Base-by-base conservation (phyloP, 2,329 filamentous ascomycete genomes). In the Cylindrodendrum hubeiense region DNA sequence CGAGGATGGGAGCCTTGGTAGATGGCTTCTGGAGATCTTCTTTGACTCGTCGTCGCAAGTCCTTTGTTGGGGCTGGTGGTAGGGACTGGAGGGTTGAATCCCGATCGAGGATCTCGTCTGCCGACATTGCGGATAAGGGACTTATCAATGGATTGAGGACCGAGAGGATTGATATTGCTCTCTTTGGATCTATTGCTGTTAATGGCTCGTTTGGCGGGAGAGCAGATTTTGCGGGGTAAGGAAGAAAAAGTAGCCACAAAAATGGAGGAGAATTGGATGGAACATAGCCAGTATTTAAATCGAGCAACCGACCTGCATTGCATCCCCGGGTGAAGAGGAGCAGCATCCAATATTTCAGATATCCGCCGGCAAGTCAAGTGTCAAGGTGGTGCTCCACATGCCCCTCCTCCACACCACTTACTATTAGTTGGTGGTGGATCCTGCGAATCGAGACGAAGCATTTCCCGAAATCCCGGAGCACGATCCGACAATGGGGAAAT, bases 1-100 rank as follows among this genome's bases (percentile, higher is more conserved):
- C 77, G n/a, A 81, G 78, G 41, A 79, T 70, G 33, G 77, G 76
- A 1, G 73, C 66, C 34, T 68, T 63, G 24, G 46, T 60, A 4
- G 63, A 61, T 2, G 69, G 55, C n/a, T 30, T 57, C 33, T 63
- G 60, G 15, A 70, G 66, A 12, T 64, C 37, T 19, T 63, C 47
- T 8, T 22, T 52, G 24, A 61, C 51, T 17, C 60, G 67, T 12
- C 41, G 55, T 6, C 67, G 63, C 26, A 71, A 60, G 15, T 52
- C 28, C n/a, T 47, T 60, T 17, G 63, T 58, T 17, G 60, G 58
- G 7, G 66, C 55, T 5, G 59, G 53, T 26, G 68, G 66, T 1
- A 71, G 64, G 19, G 68, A 62, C 10, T 56, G 34, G 17, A 71
- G 66, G 19, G 53, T 51, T 39, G 47, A 19, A 17, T 63, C 57